These are phyloP conservation scores for Plasmopara viticola DNA, from an alignment of 352 stramenopile species.

Conservation along the genomic window DNA sequence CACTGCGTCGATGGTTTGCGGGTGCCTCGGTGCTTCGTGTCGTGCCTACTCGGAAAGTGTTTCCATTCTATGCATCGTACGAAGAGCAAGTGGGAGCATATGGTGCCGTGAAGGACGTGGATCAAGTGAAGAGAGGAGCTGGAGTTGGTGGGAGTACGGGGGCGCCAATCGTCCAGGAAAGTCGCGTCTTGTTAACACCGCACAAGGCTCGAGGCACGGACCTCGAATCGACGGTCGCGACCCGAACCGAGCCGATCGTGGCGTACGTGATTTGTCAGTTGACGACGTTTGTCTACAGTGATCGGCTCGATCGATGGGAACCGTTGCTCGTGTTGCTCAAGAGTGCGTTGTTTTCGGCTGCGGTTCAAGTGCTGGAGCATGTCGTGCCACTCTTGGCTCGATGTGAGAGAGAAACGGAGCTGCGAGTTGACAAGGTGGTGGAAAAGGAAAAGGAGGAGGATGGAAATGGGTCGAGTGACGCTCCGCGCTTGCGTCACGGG, in stretches of 20 bases:
- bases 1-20: slow-evolving; percentile 71
- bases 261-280: slow-evolving; percentile 82
- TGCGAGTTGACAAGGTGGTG: background rate
- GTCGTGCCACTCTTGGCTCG: slow-evolving; percentile 61
- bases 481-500: background rate
- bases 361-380: slow-evolving; percentile 69
- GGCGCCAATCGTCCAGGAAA: slow-evolving; percentile 32
- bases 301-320: slow-evolving; percentile 78
- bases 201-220: slow-evolving; percentile 17
- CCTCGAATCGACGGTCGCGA: slow-evolving; percentile 38
- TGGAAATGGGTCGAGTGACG: slow-evolving; percentile 1
- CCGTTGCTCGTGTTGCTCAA: slow-evolving; percentile 72
- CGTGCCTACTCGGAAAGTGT: slow-evolving; percentile 26
- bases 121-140: slow-evolving; percentile 2
- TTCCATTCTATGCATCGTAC: slow-evolving; percentile 54
- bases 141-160: slow-evolving; percentile 23
- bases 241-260: slow-evolving; percentile 74
- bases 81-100: slow-evolving; percentile 31
- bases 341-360: slow-evolving; percentile 46
- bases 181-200: slow-evolving; percentile 23
- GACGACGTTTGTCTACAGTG: slow-evolving; percentile 65
- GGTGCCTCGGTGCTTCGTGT: slow-evolving; percentile 26
- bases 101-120: slow-evolving; percentile 1
- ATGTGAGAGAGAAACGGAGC: slow-evolving; percentile 23
- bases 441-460: slow-evolving; percentile 5